Evolutionary conservation across 2,329 filamentous ascomycete genomes (phyloP).

Genomic region (Paraphaeosphaeria sporulosa): DNA sequence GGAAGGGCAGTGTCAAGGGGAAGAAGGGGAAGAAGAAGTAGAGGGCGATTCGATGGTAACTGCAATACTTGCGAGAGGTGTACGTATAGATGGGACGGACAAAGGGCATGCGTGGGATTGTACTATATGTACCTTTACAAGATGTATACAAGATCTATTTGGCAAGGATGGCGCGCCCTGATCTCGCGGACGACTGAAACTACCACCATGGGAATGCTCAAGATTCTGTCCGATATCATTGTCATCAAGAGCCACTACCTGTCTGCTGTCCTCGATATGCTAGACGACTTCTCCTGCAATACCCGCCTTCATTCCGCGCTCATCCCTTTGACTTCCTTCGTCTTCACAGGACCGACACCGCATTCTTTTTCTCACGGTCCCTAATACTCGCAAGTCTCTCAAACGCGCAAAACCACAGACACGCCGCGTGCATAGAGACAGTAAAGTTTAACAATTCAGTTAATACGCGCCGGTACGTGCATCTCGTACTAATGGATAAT

Average conservation of each 20-base stretch:
- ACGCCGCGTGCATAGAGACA: background rate
- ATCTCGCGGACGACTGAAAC: background rate
- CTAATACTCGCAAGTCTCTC: background rate
- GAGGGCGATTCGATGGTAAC: background rate
- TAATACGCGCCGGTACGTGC: background rate
- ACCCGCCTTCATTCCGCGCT: background rate
- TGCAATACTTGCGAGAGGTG: background rate
- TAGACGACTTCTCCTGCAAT: background rate
- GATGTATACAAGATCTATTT: slow-evolving; percentile 1
- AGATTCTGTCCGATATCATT: too few species aligned
- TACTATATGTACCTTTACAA: slow-evolving; percentile 18
- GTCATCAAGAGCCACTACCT: too few species aligned
- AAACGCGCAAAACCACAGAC: background rate
- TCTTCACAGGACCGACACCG: background rate
- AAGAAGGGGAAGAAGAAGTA: slow-evolving; percentile 36
- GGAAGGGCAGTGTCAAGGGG: slow-evolving; percentile 31
- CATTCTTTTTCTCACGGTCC: too few species aligned
- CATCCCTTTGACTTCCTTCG: background rate
- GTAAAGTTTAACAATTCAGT: background rate
- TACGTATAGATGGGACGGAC: background rate
- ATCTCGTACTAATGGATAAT: background rate
- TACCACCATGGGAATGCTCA: too few species aligned
- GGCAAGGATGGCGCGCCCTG: too few species aligned
- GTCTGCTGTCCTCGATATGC: too few species aligned
- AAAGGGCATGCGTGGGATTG: slow-evolving; percentile 1